Percentiles rank a stretch among this genome's conserved stretches.
Conservation (phyloP, 306 rosid species). For the Mimosa bimucronata region DNA sequence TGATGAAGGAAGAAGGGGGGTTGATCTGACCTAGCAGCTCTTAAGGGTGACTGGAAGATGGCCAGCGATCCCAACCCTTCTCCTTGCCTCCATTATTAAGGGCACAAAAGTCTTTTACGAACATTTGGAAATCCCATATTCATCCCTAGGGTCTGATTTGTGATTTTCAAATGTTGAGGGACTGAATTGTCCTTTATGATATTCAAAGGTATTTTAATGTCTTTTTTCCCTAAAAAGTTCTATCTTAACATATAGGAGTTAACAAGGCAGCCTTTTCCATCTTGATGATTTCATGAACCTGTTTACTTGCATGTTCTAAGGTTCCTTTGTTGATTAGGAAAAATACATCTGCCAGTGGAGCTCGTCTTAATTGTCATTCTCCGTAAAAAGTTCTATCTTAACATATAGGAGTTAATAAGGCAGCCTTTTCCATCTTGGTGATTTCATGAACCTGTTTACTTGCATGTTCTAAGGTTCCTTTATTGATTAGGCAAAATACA, state of each 20-base stretch:
- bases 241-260: not conserved
- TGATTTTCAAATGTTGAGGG: too few species aligned
- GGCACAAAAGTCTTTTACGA: too few species aligned
- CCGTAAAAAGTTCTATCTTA: not conserved
- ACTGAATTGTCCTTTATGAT: too few species aligned
- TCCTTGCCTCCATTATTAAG: too few species aligned
- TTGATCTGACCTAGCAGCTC: too few species aligned
- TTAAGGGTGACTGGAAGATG: too few species aligned
- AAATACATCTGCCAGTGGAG: constrained; percentile 90
- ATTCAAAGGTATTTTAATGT: too few species aligned
- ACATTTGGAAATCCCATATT: too few species aligned
- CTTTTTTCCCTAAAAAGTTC: too few species aligned
- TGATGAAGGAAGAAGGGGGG: too few species aligned
- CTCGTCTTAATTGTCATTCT: constrained; percentile 52
- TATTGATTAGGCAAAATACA: constrained; percentile 67
- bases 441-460: constrained; percentile 1
- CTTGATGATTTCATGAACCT: constrained; percentile 14
- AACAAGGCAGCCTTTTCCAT: not conserved
- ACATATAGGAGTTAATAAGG: not conserved
- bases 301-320: constrained; percentile 13
- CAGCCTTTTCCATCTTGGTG: not conserved
- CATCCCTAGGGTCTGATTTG: too few species aligned
- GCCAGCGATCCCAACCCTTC: too few species aligned
- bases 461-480: constrained; percentile 25
- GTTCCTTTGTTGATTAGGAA: constrained; percentile 52